These are phyloP conservation scores for Penicillium sp. DNA, from an alignment of 2,329 filamentous ascomycete genomes.

Conservation along the genomic window DNA sequence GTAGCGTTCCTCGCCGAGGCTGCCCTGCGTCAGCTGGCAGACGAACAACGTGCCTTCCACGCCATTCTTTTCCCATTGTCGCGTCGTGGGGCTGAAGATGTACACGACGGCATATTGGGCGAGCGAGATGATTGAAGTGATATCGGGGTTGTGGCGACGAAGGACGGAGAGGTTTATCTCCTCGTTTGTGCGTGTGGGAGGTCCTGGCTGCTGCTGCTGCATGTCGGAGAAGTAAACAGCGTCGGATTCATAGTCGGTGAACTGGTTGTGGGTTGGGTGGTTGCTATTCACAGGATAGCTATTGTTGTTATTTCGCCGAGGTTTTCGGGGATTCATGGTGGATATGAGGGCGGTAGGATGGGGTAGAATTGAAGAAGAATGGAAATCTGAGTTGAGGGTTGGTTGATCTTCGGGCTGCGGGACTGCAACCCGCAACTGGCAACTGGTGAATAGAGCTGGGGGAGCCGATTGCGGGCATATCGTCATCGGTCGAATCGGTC, in stretches of 20 bases:
- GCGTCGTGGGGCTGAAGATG: conserved; percentile 65
- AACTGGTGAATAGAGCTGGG: neutral
- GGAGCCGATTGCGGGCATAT: conserved; percentile 10
- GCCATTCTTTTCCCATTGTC: conserved; percentile 80
- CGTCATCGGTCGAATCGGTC: conserved; percentile 5
- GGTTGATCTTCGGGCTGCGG: neutral
- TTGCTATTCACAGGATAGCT: conserved; percentile 4
- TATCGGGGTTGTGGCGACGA: conserved; percentile 73
- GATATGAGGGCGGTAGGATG: conserved; percentile 1
- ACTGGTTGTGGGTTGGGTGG: conserved; percentile 20
- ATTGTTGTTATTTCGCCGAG: conserved; percentile 33
- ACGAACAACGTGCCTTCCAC: conserved; percentile 90
- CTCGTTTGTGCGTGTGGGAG: conserved; percentile 67
- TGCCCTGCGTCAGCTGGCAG: conserved; percentile 60
- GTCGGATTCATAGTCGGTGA: conserved; percentile 67
- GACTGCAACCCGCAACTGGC: neutral
- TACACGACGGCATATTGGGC: conserved; percentile 88
- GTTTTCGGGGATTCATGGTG: conserved; percentile 36
- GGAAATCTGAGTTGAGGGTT: neutral
- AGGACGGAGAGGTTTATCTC: conserved; percentile 87
- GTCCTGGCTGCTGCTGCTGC: conserved; percentile 38
- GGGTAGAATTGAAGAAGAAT: neutral
- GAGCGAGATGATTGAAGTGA: conserved; percentile 73
- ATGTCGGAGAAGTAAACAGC: conserved; percentile 52
- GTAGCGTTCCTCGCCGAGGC: conserved; percentile 51